A percentile compares a stretch with the other conserved stretches of the same genome.
Conservation (phyloP, 2,329 filamentous ascomycete species). For the Alternaria rosae region DNA sequence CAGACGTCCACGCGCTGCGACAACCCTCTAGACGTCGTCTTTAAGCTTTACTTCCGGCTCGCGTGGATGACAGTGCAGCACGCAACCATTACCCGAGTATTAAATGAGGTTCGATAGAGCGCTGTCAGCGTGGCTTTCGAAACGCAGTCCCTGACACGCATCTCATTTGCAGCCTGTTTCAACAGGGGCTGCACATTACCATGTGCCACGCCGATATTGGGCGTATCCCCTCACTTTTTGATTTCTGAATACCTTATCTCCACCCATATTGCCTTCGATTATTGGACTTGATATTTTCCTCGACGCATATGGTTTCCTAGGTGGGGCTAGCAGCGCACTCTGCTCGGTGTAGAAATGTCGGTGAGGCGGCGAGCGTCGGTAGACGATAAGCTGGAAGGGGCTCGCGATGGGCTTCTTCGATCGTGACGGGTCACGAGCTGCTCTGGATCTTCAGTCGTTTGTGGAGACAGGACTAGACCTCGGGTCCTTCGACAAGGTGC, state of each 20-base stretch:
- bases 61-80: slow-evolving; percentile 21
- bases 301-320: slow-evolving; percentile 12
- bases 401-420: slow-evolving; percentile 1
- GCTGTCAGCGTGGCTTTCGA: slow-evolving; percentile 26
- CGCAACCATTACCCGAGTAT: slow-evolving; percentile 20
- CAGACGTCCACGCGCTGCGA: slow-evolving; percentile 3
- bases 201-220: slow-evolving; percentile 29
- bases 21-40: slow-evolving; percentile 2
- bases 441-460: slow-evolving; percentile 12
- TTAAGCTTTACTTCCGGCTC: slow-evolving; percentile 25
- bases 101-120: slow-evolving; percentile 1
- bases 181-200: slow-evolving; percentile 25
- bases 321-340: slow-evolving; percentile 26
- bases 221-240: slow-evolving; percentile 20
- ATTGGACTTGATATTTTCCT: slow-evolving; percentile 15
- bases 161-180: slow-evolving; percentile 36
- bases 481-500: slow-evolving; percentile 16
- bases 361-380: slow-evolving; percentile 26
- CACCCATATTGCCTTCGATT: slow-evolving; percentile 36
- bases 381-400: slow-evolving; percentile 11
- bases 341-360: slow-evolving; percentile 42
- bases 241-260: slow-evolving; percentile 20
- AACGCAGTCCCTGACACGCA: slow-evolving; percentile 24
- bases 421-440: slow-evolving; percentile 11
- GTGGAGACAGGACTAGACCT: slow-evolving; percentile 13